These are phyloP conservation scores for Phytophthora ramorum DNA, from an alignment of 352 stramenopile species.

Conservation along the genomic window DNA sequence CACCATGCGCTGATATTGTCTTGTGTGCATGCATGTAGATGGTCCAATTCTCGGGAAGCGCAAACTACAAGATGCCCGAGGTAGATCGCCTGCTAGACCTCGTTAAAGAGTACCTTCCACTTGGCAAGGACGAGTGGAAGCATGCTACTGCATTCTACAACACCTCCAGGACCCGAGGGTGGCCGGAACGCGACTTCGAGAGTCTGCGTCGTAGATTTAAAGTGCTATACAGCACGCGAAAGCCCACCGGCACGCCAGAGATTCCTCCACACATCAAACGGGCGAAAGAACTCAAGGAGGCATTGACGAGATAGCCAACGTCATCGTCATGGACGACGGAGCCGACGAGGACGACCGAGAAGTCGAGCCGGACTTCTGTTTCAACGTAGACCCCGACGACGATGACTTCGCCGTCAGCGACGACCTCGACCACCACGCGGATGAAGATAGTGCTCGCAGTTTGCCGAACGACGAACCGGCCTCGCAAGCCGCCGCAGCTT, in stretches of 20 bases:
- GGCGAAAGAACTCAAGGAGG: not conserved
- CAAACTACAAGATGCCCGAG: not conserved
- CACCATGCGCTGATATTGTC: too few species aligned
- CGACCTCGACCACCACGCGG: conserved; percentile 6
- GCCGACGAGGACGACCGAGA: not conserved
- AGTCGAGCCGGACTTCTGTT: not conserved
- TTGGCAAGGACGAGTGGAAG: not conserved
- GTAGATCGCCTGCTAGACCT: not conserved
- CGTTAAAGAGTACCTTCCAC: not conserved
- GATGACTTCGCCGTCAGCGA: not conserved
- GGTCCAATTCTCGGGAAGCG: too few species aligned
- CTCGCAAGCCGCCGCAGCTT: too few species aligned
- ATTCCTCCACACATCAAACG: not conserved
- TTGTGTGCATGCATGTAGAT: too few species aligned
- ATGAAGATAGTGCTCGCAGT: conserved; percentile 28
- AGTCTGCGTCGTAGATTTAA: conserved; percentile 10
- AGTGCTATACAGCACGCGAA: conserved; percentile 1
- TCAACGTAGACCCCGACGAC: not conserved
- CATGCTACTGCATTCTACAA: not conserved
- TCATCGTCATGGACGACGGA: conserved; percentile 5
- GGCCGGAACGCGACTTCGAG: conserved; percentile 2
- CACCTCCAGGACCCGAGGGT: not conserved
- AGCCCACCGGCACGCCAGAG: conserved; percentile 1
- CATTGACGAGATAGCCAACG: not conserved
- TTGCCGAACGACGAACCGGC: not conserved